Base-by-base conservation (phyloP, 2,329 filamentous ascomycete genomes). In the Aspergillus glaucus region DNA sequence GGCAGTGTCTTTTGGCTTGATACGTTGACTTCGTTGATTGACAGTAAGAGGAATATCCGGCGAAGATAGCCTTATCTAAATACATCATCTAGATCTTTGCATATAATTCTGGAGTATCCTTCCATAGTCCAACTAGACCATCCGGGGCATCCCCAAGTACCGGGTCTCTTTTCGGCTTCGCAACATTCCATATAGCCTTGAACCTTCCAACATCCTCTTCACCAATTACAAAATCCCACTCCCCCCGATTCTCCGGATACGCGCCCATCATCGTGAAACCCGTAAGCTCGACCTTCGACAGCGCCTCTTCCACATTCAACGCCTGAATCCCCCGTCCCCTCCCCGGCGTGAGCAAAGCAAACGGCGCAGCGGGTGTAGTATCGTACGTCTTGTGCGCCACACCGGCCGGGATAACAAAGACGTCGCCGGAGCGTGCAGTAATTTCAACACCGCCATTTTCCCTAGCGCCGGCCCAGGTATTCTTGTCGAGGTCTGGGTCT, bases 211-310 rank as follows among this genome's bases (percentile, higher is more conserved):
- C 59, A 57, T 75, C 62, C 51, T 74, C 72, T 1, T 74, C 75
- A 7, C 74, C 75, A 2, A 69, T 62, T 4, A 63, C 64, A 58
- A 77, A 79, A 57, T 80, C 77, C 79, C 78, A 81, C 9, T 64
- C 60, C 0, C 64, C 65, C 2, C 72, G 69, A 34, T 55, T 58
- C 32, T 57, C 56, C 2, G 76, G 77, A 66, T 82, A 83, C 4
- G 77, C 78, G 0, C 80, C 80, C 61, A 82, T 74, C 78, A 80
- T 80, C 45, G 72, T 76, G 53, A 79, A 80, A 0, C 75, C 75
- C 1, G 60, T 53, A 4, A 76, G 47, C 47, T 66, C 43, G 1
- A 76, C 55, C 1, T 55, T 53, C 5, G 57, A 59, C 49, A 79
- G 58, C 17, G 66, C 68, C 15, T 60, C 57, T 44, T 62, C 57